Conservation (phyloP, 2,329 filamentous ascomycete genomes). For the Scolecobasidium constrictum region DNA sequence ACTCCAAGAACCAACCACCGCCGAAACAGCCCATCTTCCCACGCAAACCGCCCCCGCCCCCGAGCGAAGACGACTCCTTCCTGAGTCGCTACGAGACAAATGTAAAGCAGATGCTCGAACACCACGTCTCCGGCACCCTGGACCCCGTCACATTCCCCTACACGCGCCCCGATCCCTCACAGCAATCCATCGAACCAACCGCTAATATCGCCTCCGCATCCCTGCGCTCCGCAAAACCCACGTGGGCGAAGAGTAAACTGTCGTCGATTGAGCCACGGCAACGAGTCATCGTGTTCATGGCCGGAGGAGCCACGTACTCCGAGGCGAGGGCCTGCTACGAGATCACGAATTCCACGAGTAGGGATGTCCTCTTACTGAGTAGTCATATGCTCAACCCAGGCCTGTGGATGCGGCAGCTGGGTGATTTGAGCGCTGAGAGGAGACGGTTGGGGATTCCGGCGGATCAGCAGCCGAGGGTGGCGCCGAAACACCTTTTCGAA, state of each 20-base stretch:
- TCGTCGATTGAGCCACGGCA: conserved; percentile 72
- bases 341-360: conserved; percentile 56
- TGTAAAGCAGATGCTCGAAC: conserved; percentile 77
- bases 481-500: conserved; percentile 80
- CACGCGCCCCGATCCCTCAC: conserved; percentile 44
- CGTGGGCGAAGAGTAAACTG: conserved; percentile 79
- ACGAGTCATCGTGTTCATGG: conserved; percentile 86
- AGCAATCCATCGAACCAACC: conserved; percentile 49
- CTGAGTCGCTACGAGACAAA: conserved; percentile 80
- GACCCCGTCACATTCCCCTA: conserved; percentile 35
- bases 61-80: conserved; percentile 60
- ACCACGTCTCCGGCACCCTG: conserved; percentile 31
- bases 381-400: conserved; percentile 87
- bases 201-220: conserved; percentile 45
- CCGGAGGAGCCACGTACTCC: conserved; percentile 87
- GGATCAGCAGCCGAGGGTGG: conserved; percentile 68
- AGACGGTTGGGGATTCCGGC: conserved; percentile 69
- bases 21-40: conserved; percentile 60
- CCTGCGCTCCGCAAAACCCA: conserved; percentile 81
- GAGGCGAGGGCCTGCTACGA: conserved; percentile 88
- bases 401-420: conserved; percentile 72
- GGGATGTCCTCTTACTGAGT: conserved; percentile 79
- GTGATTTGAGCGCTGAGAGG: conserved; percentile 66
- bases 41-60: conserved; percentile 44
- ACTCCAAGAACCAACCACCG: conserved; percentile 46